phyloP scores from a whole-genome alignment of 805 yeast genomes.

The Tetrapisispora namnaoensis region DNA sequence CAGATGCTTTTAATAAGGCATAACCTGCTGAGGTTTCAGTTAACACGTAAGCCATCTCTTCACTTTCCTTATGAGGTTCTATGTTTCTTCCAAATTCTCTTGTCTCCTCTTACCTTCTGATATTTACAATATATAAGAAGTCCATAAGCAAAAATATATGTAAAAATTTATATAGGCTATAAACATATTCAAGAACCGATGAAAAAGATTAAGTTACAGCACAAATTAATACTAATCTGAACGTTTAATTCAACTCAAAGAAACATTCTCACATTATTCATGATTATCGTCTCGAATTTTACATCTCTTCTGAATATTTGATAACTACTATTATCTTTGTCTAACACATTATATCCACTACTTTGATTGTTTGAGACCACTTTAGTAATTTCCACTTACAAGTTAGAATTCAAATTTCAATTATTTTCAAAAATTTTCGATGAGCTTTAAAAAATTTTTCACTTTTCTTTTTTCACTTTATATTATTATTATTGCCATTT shows the following conservation, averaged over 20 bases:
- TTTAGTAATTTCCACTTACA: neutral
- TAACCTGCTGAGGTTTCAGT: slow-evolving; percentile 99
- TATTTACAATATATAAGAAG: neutral
- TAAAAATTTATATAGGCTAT: neutral
- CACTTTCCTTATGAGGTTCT: neutral
- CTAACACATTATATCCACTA: too few species aligned
- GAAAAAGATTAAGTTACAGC: too few species aligned
- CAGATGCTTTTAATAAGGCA: slow-evolving; percentile 94
- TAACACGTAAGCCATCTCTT: slow-evolving; percentile 69
- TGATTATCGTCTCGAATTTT: too few species aligned
- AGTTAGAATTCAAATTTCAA: neutral
- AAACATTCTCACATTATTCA: too few species aligned
- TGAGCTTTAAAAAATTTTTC: slow-evolving; percentile 9
- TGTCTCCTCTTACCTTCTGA: neutral
- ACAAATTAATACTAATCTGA: too few species aligned
- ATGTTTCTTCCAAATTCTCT: neutral
- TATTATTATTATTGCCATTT: neutral
- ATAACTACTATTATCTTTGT: too few species aligned
- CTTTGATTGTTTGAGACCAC: neutral
- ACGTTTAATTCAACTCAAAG: too few species aligned
- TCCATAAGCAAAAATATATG: neutral
- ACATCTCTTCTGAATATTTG: too few species aligned
- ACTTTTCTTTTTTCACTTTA: neutral
- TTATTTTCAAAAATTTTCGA: slow-evolving; percentile 16
- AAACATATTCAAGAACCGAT: too few species aligned